These are phyloP conservation scores for Fusarium subtropicale DNA, from an alignment of 2,329 filamentous ascomycete species.

Conservation along the genomic window DNA sequence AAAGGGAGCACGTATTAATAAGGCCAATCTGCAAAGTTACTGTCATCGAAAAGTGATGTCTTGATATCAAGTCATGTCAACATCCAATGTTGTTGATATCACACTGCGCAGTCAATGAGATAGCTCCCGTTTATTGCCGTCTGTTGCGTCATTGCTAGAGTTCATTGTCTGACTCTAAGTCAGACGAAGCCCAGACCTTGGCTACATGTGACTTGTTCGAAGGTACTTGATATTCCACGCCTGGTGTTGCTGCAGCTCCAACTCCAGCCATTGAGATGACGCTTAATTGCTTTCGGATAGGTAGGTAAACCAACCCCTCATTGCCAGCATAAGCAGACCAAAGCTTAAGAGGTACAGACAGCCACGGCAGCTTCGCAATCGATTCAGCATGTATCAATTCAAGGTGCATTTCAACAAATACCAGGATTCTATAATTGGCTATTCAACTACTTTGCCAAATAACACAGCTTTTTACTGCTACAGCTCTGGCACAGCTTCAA, in stretches of 20 bases:
- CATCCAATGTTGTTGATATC: not conserved
- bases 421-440: not conserved
- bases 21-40: not conserved
- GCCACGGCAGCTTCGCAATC: not conserved
- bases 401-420: not conserved
- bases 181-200: conserved; percentile 1
- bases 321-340: conserved; percentile 19
- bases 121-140: conserved; percentile 22
- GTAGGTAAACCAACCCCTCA: conserved; percentile 27
- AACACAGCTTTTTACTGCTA: not conserved
- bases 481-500: conserved; percentile 4
- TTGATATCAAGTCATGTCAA: not conserved
- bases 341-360: conserved; percentile 19
- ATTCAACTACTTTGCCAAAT: not conserved
- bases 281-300: conserved; percentile 30
- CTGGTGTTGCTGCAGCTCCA: conserved; percentile 30
- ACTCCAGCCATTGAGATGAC: conserved; percentile 3
- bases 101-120: conserved; percentile 7
- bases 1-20: not conserved
- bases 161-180: conserved; percentile 11
- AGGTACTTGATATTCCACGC: conserved; percentile 19
- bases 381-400: not conserved
- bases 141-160: conserved; percentile 21
- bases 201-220: not conserved
- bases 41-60: not conserved